Evolutionary conservation across 768 basidiomycete genomes (phyloP), one percentile per base, ranked within the genome.

Genomic region (Rhizopogon roseolus): DNA sequence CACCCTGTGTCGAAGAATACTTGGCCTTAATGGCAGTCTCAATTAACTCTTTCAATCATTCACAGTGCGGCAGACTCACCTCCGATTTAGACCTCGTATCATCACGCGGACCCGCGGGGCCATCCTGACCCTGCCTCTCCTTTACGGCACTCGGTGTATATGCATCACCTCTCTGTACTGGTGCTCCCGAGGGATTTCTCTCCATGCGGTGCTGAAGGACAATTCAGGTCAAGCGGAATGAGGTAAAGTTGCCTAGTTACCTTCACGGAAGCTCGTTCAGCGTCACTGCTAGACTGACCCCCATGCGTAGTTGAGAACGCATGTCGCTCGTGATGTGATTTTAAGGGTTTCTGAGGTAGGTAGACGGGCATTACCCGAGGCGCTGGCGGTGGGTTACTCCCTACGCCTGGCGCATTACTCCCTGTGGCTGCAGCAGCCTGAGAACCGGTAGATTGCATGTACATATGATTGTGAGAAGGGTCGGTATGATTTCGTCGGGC

Each of bases 341-440:
- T 69, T 41, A 36, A 28, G 11, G 58, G 62, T 69, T 69, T 71
- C 46, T 60, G 52, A 22, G 68, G 69, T 55, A 71, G 69, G 57
- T 71, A 61, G 57, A 71, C 66, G 57, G 68, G 67, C 61, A 69
- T 67, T 54, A 71, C 69, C 46, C 68, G 67, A 56, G 68, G 69
- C 51, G 69, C 68, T 53, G 68, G 69, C 46, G 69, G 68, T 58
- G 69, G 48, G 43, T 54, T 46, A 29, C 42, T 41, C 11, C 49
- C 66, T 60, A 64, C 66, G 61, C 67, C 68, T 64, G 61, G 57
- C 28, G 62, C 59, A 45, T 58, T 37, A 25, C 25, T 60, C 38
- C 41, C 43, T 16, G 49, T 34, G 11, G 49, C 14, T 46, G 41
- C 53, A 32, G 63, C 58, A 48, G 53, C 54, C 19, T 57, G 69